Percentiles rank a stretch among this genome's conserved stretches.
phyloP scores from a whole-genome alignment of 345 rosid genomes.

The Euphorbia lathyris region DNA sequence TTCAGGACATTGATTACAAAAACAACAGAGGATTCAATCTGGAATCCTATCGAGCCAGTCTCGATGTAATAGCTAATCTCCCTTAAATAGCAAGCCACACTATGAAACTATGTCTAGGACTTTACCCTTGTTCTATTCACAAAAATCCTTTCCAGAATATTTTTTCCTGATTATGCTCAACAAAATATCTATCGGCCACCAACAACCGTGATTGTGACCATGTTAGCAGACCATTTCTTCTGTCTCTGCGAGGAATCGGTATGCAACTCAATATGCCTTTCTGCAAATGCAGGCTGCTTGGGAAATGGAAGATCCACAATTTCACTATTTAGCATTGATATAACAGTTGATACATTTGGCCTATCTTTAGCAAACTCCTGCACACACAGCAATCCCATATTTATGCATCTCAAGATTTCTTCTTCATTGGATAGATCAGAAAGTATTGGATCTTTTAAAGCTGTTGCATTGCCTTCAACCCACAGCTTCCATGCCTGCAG shows the following conservation, averaged over 20 bases:
- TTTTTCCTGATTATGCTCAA: too few relatives aligned
- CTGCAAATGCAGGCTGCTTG: slow-evolving; percentile 11
- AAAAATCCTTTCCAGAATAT: too few relatives aligned
- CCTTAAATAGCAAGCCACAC: too few relatives aligned
- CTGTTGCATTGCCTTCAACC: slow-evolving; percentile 2
- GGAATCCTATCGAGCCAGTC: too few relatives aligned
- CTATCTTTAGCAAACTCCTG: slow-evolving; percentile 16
- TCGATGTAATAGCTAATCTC: too few relatives aligned
- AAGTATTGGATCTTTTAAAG: neutral
- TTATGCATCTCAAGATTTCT: slow-evolving; percentile 14
- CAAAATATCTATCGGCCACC: slow-evolving; percentile 8
- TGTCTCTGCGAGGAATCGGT: neutral
- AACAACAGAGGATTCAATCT: too few relatives aligned
- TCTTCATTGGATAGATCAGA: neutral
- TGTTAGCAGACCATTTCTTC: slow-evolving; percentile 8
- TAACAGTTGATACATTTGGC: slow-evolving; percentile 1
- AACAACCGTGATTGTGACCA: slow-evolving; percentile 16
- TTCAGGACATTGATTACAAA: too few relatives aligned
- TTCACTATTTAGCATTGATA: slow-evolving; percentile 14
- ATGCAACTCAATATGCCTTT: neutral
- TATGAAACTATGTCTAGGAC: too few relatives aligned
- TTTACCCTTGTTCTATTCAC: too few relatives aligned
- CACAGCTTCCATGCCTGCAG: slow-evolving; percentile 18
- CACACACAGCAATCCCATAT: slow-evolving; percentile 10
- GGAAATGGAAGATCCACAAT: slow-evolving; percentile 12